Base-by-base conservation (phyloP, 495 filamentous ascomycete genomes). In the Polyplosphaeria fusca region DNA sequence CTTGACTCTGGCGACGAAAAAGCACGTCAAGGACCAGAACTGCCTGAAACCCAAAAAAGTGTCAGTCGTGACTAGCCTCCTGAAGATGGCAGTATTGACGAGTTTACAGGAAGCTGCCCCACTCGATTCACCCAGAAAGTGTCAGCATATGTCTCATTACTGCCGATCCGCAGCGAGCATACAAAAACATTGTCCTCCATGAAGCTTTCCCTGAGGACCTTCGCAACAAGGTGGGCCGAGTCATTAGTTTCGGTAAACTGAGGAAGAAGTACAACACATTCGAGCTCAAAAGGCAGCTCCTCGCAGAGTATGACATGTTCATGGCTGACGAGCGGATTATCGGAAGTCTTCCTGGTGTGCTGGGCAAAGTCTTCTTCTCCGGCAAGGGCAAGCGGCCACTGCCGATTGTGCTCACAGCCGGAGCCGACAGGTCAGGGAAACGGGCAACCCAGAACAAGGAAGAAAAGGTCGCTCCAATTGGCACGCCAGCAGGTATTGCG, bases 361-460 rank as follows among this genome's bases (percentile, higher is more conserved):
- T 97, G 0, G 93, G 92, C 39, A 96, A 94, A 73, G 81, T 79
- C 0, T 96, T 97, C 75, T 95, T 89, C 81, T 82, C 86, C 69
- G 71, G 64, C 23, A 83, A 79, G 5, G 79, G 77, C 66, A 96
- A 96, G 78, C 80, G 91, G 19, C 93, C 93, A 0, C 82, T 97
- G 41, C 89, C 94, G 4, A 80, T 97, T n/a, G 77, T 75, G 44
- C 47, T 66, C 51, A 66, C 45, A 49, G 67, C 51, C n/a, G 58
- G 57, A n/a, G 62, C 57, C 14, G 42, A 30, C 38, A 67, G 69
- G 41, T 39, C 49, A 18, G 45, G 30, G 16, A 50, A 84, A 28
- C 5, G 5, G 9, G 19, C 9, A 18, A 78, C 80, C 23, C 39
- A 13, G 11, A 83, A 84, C 70, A 78, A 78, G 18, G 82, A 86